Conservation (phyloP, 1,284 basidiomycete species). For the Apiotrichum porosum region DNA sequence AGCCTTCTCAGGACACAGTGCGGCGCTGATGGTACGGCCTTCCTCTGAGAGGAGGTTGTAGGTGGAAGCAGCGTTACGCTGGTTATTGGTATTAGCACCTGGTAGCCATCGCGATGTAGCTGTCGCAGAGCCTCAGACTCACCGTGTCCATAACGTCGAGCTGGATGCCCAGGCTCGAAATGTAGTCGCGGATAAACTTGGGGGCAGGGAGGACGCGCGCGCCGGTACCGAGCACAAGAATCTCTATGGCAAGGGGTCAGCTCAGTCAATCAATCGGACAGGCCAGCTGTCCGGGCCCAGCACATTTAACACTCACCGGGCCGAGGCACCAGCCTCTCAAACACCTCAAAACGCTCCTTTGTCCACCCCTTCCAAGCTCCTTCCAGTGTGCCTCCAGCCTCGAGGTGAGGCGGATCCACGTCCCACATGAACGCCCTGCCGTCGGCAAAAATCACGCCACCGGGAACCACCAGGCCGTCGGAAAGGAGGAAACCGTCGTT, state of each 20-base stretch:
- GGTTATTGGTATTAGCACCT: background rate
- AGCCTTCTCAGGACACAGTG: conserved; percentile 64
- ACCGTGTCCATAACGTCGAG: conserved; percentile 94
- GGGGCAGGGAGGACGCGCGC: conserved; percentile 67
- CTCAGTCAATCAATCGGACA: no score
- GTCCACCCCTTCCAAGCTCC: conserved; percentile 58
- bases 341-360: conserved; percentile 67
- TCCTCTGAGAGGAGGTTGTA: conserved; percentile 92
- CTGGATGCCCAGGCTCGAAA: conserved; percentile 77
- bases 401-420: conserved; percentile 60
- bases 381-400: conserved; percentile 23
- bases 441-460: conserved; percentile 76
- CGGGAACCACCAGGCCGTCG: conserved; percentile 67
- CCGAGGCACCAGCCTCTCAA: conserved; percentile 73
- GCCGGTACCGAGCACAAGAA: conserved; percentile 85
- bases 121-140: no score
- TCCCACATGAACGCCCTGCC: conserved; percentile 89
- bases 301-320: conserved; percentile 64
- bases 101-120: background rate
- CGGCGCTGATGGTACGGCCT: conserved; percentile 83
- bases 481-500: conserved; percentile 47
- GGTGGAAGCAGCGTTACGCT: conserved; percentile 89
- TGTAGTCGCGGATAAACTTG: conserved; percentile 59
- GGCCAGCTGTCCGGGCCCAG: no score
- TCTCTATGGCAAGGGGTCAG: no score